Evolutionary conservation across 2,329 filamentous ascomycete genomes (phyloP), one percentile per base, ranked within the genome.

Genomic region (Rachicladosporium sp.): DNA sequence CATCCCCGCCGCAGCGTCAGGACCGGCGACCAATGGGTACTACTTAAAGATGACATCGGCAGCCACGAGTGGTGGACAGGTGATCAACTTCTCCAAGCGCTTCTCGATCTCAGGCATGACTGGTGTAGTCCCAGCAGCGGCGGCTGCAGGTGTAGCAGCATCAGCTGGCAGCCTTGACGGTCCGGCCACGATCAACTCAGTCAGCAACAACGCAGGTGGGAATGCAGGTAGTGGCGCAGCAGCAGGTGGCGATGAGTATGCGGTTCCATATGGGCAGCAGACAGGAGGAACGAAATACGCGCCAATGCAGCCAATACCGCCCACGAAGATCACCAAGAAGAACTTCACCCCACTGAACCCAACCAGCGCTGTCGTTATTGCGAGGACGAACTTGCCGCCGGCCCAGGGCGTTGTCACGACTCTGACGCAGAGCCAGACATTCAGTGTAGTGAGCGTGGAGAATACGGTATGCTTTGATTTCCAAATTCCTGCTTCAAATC

Each of bases 61-160:
- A 5, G 68, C 67, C 4, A 64, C 66, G 11, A 65, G 67, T n/a
- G 70, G 73, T 30, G 70, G 70, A 27, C 69, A 67, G 3, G 62
- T 76, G 12, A 71, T 68, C 41, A 76, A 73, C 50, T 81, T 69
- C 54, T 80, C 77, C 8, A 50, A 63, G 36, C 76, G 78, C 45
- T 84, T 84, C 59, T 69, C 72, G n/a, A 62, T 82, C 38, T 65
- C 65, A 8, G 70, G 68, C 48, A 81, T 82, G 78, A 77, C 70
- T 2, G 78, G 78, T 30, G 60, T 60, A 4, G 48, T 52, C 15
- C 43, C 50, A 12, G 63, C 56, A 10, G 52, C 62, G 19, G 54
- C 55, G 6, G 48, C 64, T 4, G 54, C 56, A 3, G 61, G 61
- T 6, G 63, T 51, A 38, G 66, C 54, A 35, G 39, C 37, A 6